Evolutionary conservation across 768 basidiomycete genomes (phyloP).

Genomic region (Lactarius psammicola): DNA sequence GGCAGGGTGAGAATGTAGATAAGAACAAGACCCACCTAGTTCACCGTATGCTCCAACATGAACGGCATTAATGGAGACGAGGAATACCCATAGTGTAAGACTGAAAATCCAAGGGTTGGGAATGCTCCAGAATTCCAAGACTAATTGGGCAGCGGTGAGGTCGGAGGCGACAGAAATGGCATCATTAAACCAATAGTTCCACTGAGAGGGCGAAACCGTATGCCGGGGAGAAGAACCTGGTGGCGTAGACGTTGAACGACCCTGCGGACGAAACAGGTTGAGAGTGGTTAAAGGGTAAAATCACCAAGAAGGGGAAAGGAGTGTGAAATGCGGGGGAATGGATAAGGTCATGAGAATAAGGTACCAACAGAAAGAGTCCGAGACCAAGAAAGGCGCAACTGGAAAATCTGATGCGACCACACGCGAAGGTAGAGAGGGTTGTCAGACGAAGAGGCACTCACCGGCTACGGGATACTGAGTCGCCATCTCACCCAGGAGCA

Average conservation of each 20-base stretch:
- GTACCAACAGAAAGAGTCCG: too few relatives aligned
- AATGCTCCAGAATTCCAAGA: conserved; percentile 70
- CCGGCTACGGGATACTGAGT: conserved; percentile 82
- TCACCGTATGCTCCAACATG: conserved; percentile 83
- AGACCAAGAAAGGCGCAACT: too few relatives aligned
- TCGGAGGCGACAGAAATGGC: conserved; percentile 84
- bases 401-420: too few relatives aligned
- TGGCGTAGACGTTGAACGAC: conserved; percentile 84
- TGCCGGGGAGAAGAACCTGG: conserved; percentile 83
- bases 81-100: conserved; percentile 69
- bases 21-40: conserved; percentile 50
- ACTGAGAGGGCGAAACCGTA: conserved; percentile 85
- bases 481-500: conserved; percentile 82
- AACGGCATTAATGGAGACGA: conserved; percentile 65
- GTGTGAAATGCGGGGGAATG: not conserved
- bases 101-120: conserved; percentile 71
- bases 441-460: conserved; percentile 27
- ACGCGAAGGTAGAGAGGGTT: not conserved
- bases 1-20: not conserved
- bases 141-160: conserved; percentile 81
- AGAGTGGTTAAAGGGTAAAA: conserved; percentile 3
- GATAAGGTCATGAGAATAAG: not conserved
- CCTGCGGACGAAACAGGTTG: conserved; percentile 41
- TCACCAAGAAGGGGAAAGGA: not conserved
- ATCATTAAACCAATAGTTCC: conserved; percentile 93